phyloP scores from a whole-genome alignment of 108 stramenopile species.

The Nitzschia sp. region DNA sequence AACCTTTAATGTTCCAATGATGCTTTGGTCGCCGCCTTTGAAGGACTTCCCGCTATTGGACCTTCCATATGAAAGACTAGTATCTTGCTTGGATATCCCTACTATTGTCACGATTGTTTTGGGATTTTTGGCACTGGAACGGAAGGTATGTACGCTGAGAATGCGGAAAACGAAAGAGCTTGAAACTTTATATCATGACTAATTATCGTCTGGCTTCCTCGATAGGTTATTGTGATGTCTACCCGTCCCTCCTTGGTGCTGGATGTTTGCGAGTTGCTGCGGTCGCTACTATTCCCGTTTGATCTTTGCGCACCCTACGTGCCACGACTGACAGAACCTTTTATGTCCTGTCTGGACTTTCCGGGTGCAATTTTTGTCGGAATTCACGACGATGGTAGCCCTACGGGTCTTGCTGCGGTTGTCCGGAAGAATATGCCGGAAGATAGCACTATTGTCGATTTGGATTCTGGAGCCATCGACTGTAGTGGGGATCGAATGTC shows the following conservation, averaged over 20 bases:
- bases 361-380: constrained; percentile 88
- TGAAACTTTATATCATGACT: neutral
- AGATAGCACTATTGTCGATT: constrained; percentile 82
- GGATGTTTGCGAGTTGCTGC: constrained; percentile 81
- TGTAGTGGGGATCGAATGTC: constrained; percentile 62
- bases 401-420: constrained; percentile 64
- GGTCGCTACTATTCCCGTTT: constrained; percentile 84
- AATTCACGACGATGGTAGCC: constrained; percentile 75
- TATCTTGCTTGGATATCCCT: constrained; percentile 81
- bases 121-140: constrained; percentile 79
- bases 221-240: constrained; percentile 76
- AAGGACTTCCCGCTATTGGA: constrained; percentile 84
- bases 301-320: constrained; percentile 83
- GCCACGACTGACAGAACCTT: constrained; percentile 80
- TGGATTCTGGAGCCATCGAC: constrained; percentile 74
- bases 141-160: constrained; percentile 50
- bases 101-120: constrained; percentile 84
- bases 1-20: constrained; percentile 75
- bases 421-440: constrained; percentile 72
- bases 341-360: constrained; percentile 83
- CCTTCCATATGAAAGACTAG: constrained; percentile 69
- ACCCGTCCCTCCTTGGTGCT: constrained; percentile 75
- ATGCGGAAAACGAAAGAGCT: neutral
- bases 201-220: neutral
- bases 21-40: constrained; percentile 65